Evolutionary conservation across 257 asterid genomes (phyloP).

Genomic region (Anisodus acutangulus): DNA sequence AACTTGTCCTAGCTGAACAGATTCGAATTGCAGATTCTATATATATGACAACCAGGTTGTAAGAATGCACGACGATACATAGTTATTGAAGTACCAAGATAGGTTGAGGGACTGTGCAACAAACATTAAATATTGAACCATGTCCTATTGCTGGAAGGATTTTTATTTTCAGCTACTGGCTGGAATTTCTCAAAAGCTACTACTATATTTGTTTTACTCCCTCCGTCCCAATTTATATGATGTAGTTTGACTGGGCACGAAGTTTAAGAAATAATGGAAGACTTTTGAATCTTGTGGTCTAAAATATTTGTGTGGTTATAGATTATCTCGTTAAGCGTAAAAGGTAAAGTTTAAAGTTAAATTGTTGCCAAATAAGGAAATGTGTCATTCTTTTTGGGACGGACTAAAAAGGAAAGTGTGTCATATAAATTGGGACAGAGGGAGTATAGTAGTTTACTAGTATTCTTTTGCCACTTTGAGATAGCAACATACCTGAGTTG

Average conservation of each 20-base stretch:
- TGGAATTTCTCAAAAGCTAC: slow-evolving; percentile 17
- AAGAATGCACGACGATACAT: neutral
- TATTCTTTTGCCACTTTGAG: neutral
- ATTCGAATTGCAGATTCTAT: neutral
- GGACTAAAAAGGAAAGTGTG: no score
- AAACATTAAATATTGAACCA: neutral
- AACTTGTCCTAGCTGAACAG: neutral
- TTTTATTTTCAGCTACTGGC: neutral
- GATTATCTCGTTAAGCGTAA: no score
- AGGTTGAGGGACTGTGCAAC: neutral
- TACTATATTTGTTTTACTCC: neutral
- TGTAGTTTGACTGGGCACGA: no score
- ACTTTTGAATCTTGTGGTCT: no score
- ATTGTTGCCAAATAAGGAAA: no score
- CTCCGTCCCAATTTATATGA: no score
- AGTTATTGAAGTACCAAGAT: neutral
- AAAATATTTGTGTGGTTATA: no score
- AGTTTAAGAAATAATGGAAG: no score
- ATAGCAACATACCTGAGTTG: neutral
- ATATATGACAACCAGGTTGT: neutral
- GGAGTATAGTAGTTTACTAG: neutral
- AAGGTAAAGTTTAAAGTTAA: no score
- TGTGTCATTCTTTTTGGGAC: no score
- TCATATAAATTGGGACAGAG: no score
- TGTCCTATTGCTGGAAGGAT: neutral